Evolutionary conservation across 495 filamentous ascomycete genomes (phyloP).

Genomic region (Xanthoparmelia taractica): DNA sequence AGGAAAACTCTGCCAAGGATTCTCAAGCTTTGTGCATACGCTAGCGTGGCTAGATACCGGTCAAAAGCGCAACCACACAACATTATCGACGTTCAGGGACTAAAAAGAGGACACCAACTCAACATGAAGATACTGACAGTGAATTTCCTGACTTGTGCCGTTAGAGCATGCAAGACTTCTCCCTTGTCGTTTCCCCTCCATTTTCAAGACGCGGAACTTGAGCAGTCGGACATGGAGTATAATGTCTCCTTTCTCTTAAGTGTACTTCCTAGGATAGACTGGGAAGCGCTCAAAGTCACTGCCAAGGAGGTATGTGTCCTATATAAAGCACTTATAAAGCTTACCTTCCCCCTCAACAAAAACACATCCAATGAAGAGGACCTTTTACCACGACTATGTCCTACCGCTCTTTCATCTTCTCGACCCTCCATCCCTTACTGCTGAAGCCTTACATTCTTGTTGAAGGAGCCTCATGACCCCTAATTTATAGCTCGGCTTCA

Average conservation of each 20-base stretch:
- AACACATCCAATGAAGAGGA: background rate
- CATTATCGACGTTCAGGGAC: background rate
- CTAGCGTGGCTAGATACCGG: no score
- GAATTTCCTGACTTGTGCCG: slow-evolving; percentile 94
- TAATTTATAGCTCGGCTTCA: slow-evolving; percentile 65
- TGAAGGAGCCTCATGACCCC: background rate
- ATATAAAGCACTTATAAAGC: background rate
- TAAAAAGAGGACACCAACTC: background rate
- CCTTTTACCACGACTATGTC: background rate
- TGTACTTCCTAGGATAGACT: slow-evolving; percentile 80
- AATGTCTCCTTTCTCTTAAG: slow-evolving; percentile 72
- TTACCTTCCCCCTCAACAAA: background rate
- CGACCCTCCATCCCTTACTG: background rate
- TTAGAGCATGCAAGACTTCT: slow-evolving; percentile 81
- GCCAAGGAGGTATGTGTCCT: slow-evolving; percentile 62
- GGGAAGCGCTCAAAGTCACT: slow-evolving; percentile 65
- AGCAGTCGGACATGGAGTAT: slow-evolving; percentile 68
- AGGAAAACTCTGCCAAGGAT: no score
- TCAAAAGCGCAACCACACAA: background rate
- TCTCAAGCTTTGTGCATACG: no score
- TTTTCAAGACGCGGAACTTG: slow-evolving; percentile 82
- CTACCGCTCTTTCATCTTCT: background rate
- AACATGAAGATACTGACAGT: slow-evolving; percentile 91
- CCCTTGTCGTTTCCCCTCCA: slow-evolving; percentile 78
- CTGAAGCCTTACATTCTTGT: background rate